Base-by-base conservation (phyloP, 2,329 filamentous ascomycete genomes). In the Ophiostoma australiae region DNA sequence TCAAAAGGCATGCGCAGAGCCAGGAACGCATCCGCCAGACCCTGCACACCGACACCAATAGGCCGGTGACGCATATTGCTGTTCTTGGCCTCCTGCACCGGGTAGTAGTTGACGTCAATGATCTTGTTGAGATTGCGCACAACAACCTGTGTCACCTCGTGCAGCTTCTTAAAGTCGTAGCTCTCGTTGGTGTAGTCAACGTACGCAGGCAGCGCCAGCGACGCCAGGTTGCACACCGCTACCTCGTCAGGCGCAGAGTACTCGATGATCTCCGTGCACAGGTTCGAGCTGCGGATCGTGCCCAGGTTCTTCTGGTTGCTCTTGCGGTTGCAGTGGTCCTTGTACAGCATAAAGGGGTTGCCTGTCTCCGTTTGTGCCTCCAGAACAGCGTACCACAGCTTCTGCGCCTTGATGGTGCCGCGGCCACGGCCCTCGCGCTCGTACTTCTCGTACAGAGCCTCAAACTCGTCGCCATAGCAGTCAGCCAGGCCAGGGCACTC, bases 291-390 rank as follows among this genome's bases (percentile, higher is more conserved):
- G 81, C 93, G 93, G 77, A 99, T 99, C 74, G 94, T 97, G 75
- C 95, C 95, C 41, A 99, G 87, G 83, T 99, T 99, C 90, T 99
- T 98, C 85, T 99, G 95, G 88, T 99, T 99, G 86, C 94, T 97
- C 91, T 99, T 99, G 81, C 89, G 89, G 88, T 99, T 99, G 89
- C 91, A 94, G 78, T 90, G 87, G 82, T 99, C 95, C 87, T 99
- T 99, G 90, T 99, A 99, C 73, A 98, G 90, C 93, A 99, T 99
- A 84, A 97, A 99, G 68, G 95, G 95, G 82, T 97, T 98, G 76
- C 95, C 95, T 66, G 95, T 99, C 88, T 99, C 95, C 44, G 94
- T 98, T 84, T 99, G 95, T 68, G 95, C 92, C 84, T 99, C 95
- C 67, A 99, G 88, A 75, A 99, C 97, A 75, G 94, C 93, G 80